phyloP scores from a whole-genome alignment of 2,329 filamentous ascomycete genomes.

The Orbilia blumenaviensis region DNA sequence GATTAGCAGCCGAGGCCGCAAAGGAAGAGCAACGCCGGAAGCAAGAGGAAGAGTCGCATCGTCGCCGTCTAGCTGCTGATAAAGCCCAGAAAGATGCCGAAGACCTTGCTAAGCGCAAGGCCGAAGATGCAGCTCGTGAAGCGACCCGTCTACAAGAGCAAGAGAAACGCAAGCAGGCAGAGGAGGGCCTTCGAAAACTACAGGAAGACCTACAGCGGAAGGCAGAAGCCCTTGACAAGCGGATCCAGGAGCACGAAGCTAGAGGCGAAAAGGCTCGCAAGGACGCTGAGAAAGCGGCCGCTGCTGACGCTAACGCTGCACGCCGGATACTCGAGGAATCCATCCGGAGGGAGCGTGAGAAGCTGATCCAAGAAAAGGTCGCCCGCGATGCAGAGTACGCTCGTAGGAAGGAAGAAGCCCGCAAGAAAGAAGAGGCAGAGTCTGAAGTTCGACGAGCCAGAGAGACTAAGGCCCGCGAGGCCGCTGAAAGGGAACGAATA shows the following conservation, averaged over 20 bases:
- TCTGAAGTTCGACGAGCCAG: conserved; percentile 36
- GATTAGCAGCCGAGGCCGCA: conserved; percentile 23
- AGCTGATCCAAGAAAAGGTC: conserved; percentile 43
- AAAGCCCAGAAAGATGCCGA: conserved; percentile 31
- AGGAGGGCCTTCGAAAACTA: conserved; percentile 26
- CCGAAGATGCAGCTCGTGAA: conserved; percentile 30
- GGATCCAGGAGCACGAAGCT: conserved; percentile 49
- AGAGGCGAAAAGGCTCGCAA: conserved; percentile 40
- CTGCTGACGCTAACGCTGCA: conserved; percentile 27
- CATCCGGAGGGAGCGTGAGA: conserved; percentile 46
- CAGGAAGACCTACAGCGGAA: conserved; percentile 42
- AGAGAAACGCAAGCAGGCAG: conserved; percentile 34
- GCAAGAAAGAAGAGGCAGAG: conserved; percentile 23
- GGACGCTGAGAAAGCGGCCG: conserved; percentile 36
- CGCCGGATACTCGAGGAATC: conserved; percentile 49
- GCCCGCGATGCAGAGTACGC: conserved; percentile 37
- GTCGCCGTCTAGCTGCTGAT: conserved; percentile 31
- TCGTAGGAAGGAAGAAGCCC: conserved; percentile 36
- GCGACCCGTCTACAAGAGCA: conserved; percentile 6
- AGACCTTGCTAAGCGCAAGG: conserved; percentile 26
- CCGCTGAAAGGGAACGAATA: conserved; percentile 71
- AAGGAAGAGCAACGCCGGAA: conserved; percentile 39
- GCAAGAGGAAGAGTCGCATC: conserved; percentile 26
- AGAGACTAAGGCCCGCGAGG: conserved; percentile 66
- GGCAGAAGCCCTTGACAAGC: conserved; percentile 36